Evolutionary conservation across 2,329 filamentous ascomycete species (phyloP).

Genomic region (Plenodomus biglobosus): DNA sequence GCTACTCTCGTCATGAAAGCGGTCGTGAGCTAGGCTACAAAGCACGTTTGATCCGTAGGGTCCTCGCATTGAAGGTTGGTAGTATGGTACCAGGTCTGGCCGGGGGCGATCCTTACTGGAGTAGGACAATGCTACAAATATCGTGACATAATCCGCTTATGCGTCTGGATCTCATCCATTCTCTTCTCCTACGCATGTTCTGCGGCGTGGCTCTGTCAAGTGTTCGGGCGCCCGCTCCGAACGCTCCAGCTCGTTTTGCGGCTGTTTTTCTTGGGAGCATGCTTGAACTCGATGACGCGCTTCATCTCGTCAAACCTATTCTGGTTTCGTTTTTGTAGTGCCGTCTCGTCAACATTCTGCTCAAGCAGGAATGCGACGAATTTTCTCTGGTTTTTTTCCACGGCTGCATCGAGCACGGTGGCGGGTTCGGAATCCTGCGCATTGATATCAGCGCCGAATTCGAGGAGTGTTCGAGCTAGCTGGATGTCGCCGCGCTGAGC

Average conservation of each 20-base stretch:
- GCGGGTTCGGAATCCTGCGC: constrained; percentile 16
- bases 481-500: constrained; percentile 14
- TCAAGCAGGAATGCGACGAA: constrained; percentile 17
- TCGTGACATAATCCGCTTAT: neutral
- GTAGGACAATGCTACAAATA: neutral
- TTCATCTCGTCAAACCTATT: constrained; percentile 13
- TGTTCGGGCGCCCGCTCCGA: neutral
- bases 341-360: constrained; percentile 9
- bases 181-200: neutral
- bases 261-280: neutral
- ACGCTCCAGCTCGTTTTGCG: neutral
- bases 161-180: no score
- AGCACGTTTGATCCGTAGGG: no score
- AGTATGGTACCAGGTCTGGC: neutral
- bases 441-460: constrained; percentile 16
- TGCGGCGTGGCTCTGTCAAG: neutral
- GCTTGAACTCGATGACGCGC: constrained; percentile 6
- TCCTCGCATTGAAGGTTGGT: neutral
- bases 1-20: no score
- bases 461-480: constrained; percentile 12
- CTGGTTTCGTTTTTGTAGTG: constrained; percentile 9
- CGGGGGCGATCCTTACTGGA: neutral
- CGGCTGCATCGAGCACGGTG: constrained; percentile 19
- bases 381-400: constrained; percentile 9
- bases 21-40: no score